phyloP scores from a whole-genome alignment of 768 basidiomycete species.

The Paxillus rubicundulus region DNA sequence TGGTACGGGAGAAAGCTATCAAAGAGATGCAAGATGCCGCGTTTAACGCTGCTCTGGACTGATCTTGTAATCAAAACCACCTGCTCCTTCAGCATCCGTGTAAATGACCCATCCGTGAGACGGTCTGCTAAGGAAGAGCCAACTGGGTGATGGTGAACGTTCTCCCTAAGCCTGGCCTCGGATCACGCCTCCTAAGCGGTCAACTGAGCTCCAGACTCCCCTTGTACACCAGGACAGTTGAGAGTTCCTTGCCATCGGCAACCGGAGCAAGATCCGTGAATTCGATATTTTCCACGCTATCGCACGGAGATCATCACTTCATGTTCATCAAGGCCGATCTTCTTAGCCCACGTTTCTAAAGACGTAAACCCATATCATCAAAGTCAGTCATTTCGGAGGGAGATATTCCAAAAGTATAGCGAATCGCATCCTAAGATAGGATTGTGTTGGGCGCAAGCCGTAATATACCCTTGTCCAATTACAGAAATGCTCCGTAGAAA shows the following conservation, averaged over 20 bases:
- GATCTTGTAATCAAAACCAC: slow-evolving; percentile 6
- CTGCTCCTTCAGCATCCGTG: background rate
- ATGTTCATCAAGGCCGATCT: too few species aligned
- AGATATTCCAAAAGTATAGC: background rate
- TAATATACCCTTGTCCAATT: background rate
- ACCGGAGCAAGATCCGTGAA: slow-evolving; percentile 79
- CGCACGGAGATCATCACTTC: too few species aligned
- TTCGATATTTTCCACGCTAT: slow-evolving; percentile 85
- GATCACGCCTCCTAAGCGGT: slow-evolving; percentile 50
- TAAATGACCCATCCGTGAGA: slow-evolving; percentile 67
- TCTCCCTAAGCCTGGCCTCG: slow-evolving; percentile 35
- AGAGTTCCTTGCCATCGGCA: slow-evolving; percentile 53
- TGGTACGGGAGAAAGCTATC: slow-evolving; percentile 71
- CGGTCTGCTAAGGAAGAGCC: slow-evolving; percentile 66
- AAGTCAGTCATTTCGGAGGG: background rate
- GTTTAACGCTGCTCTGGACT: slow-evolving; percentile 31
- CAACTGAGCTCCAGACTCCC: slow-evolving; percentile 76
- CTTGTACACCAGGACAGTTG: too few species aligned
- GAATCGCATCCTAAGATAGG: background rate
- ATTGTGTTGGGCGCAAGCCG: background rate
- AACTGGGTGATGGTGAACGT: slow-evolving; percentile 64
- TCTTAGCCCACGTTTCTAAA: too few species aligned
- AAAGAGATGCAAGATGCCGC: slow-evolving; percentile 73
- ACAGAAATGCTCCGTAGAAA: background rate
- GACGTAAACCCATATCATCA: slow-evolving; percentile 1